Percentiles rank a stretch among this genome's conserved stretches.
These are phyloP conservation scores for Aspergillus sp. DNA, from an alignment of 2,329 filamentous ascomycete genomes.

Conservation along the genomic window DNA sequence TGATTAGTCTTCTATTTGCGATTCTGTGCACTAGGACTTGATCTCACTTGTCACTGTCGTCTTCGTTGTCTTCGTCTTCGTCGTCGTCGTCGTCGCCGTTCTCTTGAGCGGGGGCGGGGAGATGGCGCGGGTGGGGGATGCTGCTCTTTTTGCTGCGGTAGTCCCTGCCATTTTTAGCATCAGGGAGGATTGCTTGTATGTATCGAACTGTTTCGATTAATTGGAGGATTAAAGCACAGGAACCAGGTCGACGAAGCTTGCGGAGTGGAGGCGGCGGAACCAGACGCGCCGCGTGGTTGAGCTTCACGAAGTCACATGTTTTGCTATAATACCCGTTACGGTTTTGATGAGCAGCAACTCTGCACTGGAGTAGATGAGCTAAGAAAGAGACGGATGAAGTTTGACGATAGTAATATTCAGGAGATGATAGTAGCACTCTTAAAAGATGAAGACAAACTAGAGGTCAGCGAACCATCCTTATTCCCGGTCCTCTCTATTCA, in stretches of 20 bases:
- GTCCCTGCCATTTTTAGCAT: slow-evolving; percentile 21
- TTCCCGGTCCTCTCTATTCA: too few relatives aligned
- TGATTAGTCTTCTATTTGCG: too few relatives aligned
- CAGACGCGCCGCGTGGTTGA: slow-evolving; percentile 18
- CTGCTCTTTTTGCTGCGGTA: slow-evolving; percentile 28
- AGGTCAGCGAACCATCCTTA: too few relatives aligned
- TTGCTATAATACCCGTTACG: background rate
- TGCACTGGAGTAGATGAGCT: too few relatives aligned
- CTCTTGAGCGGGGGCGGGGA: slow-evolving; percentile 54
- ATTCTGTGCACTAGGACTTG: too few relatives aligned
- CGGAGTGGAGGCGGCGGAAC: slow-evolving; percentile 1
- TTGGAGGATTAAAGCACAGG: background rate
- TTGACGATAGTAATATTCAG: too few relatives aligned
- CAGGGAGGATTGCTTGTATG: background rate
- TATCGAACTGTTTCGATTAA: background rate
- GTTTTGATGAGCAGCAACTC: too few relatives aligned
- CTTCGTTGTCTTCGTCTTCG: too few relatives aligned
- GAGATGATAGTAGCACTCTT: too few relatives aligned
- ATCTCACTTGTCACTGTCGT: too few relatives aligned
- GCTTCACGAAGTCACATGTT: slow-evolving; percentile 36
- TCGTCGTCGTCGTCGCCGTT: slow-evolving; percentile 36
- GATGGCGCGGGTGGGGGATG: slow-evolving; percentile 36
- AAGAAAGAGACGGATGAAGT: too few relatives aligned
- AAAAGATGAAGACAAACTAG: too few relatives aligned
- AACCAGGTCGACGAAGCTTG: background rate